These are phyloP conservation scores for Saccharomycopsis oosterbeekiorum DNA, from an alignment of 805 yeast genomes.

Conservation along the genomic window DNA sequence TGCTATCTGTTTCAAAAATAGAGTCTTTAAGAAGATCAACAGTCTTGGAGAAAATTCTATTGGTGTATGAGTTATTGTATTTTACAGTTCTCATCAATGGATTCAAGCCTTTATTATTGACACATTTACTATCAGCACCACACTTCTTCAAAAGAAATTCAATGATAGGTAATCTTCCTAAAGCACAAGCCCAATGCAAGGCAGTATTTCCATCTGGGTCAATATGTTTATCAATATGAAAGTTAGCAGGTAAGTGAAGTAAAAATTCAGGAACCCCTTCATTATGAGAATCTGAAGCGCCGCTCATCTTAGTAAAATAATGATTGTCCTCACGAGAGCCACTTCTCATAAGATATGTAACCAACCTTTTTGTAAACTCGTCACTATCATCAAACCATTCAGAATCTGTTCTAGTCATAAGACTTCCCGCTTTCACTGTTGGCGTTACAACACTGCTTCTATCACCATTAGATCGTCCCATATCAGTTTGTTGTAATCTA, in stretches of 20 bases:
- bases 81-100: slow-evolving; percentile 77
- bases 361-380: slow-evolving; percentile 36
- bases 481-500: neutral
- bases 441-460: neutral
- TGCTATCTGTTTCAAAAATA: slow-evolving; percentile 64
- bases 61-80: slow-evolving; percentile 80
- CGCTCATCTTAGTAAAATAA: slow-evolving; percentile 4
- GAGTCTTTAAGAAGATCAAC: slow-evolving; percentile 69
- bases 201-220: slow-evolving; percentile 94
- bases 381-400: slow-evolving; percentile 28
- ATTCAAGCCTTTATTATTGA: slow-evolving; percentile 70
- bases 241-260: slow-evolving; percentile 50
- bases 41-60: slow-evolving; percentile 69
- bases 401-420: neutral
- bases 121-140: slow-evolving; percentile 58
- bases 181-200: slow-evolving; percentile 96
- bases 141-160: slow-evolving; percentile 56
- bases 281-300: neutral
- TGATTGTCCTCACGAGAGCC: slow-evolving; percentile 38
- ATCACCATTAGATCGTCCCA: neutral
- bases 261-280: slow-evolving; percentile 27
- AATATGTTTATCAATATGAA: slow-evolving; percentile 62
- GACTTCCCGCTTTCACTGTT: neutral
- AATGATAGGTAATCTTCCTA: slow-evolving; percentile 74
- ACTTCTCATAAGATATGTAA: slow-evolving; percentile 46